Evolutionary conservation across 176 grass and related monocot species (phyloP).

Genomic region (Oryza longistaminata): DNA sequence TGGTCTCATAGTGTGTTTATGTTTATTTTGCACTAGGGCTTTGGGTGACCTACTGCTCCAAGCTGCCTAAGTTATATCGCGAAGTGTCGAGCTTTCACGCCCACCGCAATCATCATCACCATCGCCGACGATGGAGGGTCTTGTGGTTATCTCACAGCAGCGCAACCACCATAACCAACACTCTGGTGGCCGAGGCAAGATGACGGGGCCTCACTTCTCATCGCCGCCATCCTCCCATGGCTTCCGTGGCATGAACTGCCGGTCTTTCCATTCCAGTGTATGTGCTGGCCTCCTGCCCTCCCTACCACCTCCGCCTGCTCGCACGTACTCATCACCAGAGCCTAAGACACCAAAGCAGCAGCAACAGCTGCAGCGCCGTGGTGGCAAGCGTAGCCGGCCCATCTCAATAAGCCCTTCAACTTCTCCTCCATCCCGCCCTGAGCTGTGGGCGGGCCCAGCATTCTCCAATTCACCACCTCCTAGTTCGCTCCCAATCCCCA

Average conservation of each 20-base stretch:
- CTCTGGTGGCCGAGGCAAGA: conserved; percentile 29
- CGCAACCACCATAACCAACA: conserved; percentile 52
- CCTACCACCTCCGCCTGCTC: neutral
- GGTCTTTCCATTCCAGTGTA: conserved; percentile 48
- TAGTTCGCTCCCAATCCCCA: conserved; percentile 66
- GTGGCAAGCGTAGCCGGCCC: conserved; percentile 48
- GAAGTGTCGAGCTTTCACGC: neutral
- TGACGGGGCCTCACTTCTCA: conserved; percentile 29
- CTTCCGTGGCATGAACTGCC: conserved; percentile 60
- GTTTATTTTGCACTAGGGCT: conserved; percentile 23
- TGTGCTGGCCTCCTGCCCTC: conserved; percentile 19
- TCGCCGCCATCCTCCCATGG: conserved; percentile 5
- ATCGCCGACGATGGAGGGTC: conserved; percentile 43
- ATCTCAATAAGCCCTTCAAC: conserved; percentile 49
- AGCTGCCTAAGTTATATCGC: conserved; percentile 19
- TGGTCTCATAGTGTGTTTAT: neutral
- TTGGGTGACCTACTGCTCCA: neutral
- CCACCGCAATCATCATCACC: neutral
- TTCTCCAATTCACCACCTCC: conserved; percentile 84
- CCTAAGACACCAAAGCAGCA: conserved; percentile 35
- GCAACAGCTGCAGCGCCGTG: conserved; percentile 23
- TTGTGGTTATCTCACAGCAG: conserved; percentile 61
- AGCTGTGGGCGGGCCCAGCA: conserved; percentile 70
- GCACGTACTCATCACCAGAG: conserved; percentile 30
- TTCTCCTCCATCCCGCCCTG: conserved; percentile 40